Conservation (phyloP, 768 basidiomycete genomes). For the Crepidotus variabilis region DNA sequence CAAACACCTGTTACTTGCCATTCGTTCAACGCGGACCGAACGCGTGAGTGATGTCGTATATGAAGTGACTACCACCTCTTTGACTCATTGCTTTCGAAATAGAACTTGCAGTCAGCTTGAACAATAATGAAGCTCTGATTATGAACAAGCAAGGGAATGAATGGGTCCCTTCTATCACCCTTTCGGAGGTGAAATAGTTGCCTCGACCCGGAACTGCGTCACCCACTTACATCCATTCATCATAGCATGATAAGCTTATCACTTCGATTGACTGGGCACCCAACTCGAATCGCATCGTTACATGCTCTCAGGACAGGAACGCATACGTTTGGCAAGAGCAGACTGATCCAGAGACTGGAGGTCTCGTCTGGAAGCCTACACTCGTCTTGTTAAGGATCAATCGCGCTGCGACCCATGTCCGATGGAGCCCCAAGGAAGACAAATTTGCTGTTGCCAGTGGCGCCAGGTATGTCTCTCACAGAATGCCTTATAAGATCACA, state of each 20-base stretch:
- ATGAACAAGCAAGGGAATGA: constrained; percentile 61
- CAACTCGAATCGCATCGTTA: constrained; percentile 94
- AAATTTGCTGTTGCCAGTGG: constrained; percentile 99
- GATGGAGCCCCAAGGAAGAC: constrained; percentile 97
- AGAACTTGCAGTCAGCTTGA: constrained; percentile 93
- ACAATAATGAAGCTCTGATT: constrained; percentile 86
- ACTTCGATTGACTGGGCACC: constrained; percentile 99
- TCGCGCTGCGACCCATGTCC: constrained; percentile 89
- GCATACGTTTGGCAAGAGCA: constrained; percentile 97
- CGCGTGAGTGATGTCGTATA: constrained; percentile 50
- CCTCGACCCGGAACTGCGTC: background rate
- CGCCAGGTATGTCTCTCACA: constrained; percentile 58
- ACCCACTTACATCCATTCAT: background rate
- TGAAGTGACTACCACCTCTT: background rate
- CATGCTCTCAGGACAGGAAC: constrained; percentile 97
- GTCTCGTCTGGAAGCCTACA: constrained; percentile 86
- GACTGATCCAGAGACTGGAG: constrained; percentile 68
- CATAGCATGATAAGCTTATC: constrained; percentile 94
- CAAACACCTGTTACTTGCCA: constrained; percentile 85
- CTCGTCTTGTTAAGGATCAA: constrained; percentile 95
- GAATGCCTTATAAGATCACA: background rate
- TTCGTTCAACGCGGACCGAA: constrained; percentile 85
- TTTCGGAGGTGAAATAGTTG: constrained; percentile 68
- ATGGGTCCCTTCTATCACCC: constrained; percentile 70
- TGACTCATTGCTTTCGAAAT: background rate